Evolutionary conservation across 306 rosid genomes (phyloP).

Genomic region (Quercus engelmannii): DNA sequence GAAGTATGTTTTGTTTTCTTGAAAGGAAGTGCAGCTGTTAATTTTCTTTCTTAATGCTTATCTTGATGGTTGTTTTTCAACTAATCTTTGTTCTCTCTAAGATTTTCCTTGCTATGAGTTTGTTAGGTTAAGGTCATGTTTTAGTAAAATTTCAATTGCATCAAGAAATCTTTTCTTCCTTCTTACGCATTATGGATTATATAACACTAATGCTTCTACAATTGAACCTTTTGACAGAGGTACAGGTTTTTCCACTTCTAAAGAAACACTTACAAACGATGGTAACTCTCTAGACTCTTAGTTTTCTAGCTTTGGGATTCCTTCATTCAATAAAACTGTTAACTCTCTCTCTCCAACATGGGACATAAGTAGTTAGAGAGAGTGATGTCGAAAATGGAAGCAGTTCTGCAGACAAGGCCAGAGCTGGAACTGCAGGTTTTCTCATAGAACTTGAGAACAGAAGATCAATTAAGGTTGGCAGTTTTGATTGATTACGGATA

Average conservation of each 20-base stretch:
- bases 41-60: not conserved
- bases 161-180: not conserved
- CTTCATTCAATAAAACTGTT: not conserved
- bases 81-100: not conserved
- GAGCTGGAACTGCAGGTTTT: slow-evolving; percentile 76
- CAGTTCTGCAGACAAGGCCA: slow-evolving; percentile 33
- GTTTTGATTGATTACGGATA: not conserved
- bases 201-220: slow-evolving; percentile 12
- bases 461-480: slow-evolving; percentile 76
- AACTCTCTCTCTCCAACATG: slow-evolving; percentile 7
- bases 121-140: not conserved
- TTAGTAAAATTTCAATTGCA: not conserved
- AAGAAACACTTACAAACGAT: slow-evolving; percentile 20
- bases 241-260: slow-evolving; percentile 15
- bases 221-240: slow-evolving; percentile 33
- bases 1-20: not conserved
- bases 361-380: slow-evolving; percentile 24
- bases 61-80: not conserved
- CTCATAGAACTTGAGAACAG: slow-evolving; percentile 69
- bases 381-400: slow-evolving; percentile 43
- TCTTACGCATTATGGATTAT: not conserved
- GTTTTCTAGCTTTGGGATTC: not conserved
- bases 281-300: slow-evolving; percentile 29
- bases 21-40: not conserved
- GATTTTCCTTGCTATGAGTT: not conserved